phyloP scores from a whole-genome alignment of 805 yeast species.

The Candida patagonica region DNA sequence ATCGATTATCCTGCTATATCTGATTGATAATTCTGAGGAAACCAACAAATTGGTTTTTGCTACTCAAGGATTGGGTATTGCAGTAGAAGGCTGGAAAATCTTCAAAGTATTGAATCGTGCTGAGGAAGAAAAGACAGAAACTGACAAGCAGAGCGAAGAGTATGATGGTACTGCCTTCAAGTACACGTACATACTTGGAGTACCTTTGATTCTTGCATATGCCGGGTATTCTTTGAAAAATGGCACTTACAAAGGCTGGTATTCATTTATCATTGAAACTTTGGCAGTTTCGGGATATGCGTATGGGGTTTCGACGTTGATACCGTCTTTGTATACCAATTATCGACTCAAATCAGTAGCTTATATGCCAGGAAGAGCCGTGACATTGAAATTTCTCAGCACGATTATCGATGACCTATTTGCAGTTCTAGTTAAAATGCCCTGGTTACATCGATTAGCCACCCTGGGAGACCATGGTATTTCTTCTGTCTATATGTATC shows the following conservation, averaged over 20 bases:
- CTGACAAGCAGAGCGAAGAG: conserved; percentile 33
- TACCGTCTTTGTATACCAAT: conserved; percentile 35
- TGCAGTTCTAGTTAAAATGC: conserved; percentile 36
- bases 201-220: conserved; percentile 31
- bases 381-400: conserved; percentile 34
- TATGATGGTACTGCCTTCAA: conserved; percentile 34
- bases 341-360: conserved; percentile 36
- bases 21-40: conserved; percentile 32
- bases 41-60: conserved; percentile 32
- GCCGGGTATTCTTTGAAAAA: conserved; percentile 31
- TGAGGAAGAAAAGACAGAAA: conserved; percentile 29
- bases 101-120: conserved; percentile 32
- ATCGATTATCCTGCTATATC: conserved; percentile 30
- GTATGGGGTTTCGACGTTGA: conserved; percentile 33
- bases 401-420: conserved; percentile 35
- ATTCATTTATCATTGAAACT: conserved; percentile 32
- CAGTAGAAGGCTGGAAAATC: conserved; percentile 37
- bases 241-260: conserved; percentile 35
- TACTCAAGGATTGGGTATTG: conserved; percentile 31
- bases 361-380: conserved; percentile 33
- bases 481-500: conserved; percentile 33
- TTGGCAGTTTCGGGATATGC: conserved; percentile 35
- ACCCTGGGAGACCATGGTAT: conserved; percentile 35
- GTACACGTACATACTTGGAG: conserved; percentile 30
- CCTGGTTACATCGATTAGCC: conserved; percentile 33